phyloP scores from a whole-genome alignment of 148 eudicot genomes.

The Silene latifolia region DNA sequence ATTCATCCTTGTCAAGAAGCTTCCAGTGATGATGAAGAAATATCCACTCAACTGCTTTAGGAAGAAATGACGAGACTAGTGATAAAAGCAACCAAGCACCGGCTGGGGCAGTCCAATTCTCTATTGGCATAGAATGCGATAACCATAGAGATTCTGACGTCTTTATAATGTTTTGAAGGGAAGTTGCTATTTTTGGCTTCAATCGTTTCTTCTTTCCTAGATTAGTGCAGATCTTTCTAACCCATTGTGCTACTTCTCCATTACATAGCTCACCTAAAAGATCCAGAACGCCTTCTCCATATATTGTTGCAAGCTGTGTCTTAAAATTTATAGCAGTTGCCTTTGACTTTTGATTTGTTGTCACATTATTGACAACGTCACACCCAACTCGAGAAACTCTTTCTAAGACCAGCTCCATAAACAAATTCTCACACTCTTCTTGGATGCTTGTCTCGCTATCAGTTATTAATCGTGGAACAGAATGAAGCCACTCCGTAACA shows the following conservation, averaged over 20 bases:
- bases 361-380: constrained; percentile 8
- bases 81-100: constrained; percentile 95
- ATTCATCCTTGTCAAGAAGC: constrained; percentile 65
- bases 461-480: constrained; percentile 70
- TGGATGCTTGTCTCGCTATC: constrained; percentile 96
- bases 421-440: constrained; percentile 89
- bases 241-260: constrained; percentile 88
- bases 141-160: constrained; percentile 75
- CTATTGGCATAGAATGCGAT: constrained; percentile 60
- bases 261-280: constrained; percentile 65
- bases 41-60: constrained; percentile 79
- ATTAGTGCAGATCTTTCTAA: constrained; percentile 74
- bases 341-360: constrained; percentile 23
- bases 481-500: constrained; percentile 86
- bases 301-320: constrained; percentile 37
- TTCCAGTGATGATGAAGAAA: constrained; percentile 93
- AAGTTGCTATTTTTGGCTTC: constrained; percentile 52
- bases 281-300: constrained; percentile 60
- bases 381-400: constrained; percentile 64
- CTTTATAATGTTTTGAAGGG: constrained; percentile 76
- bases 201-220: constrained; percentile 81
- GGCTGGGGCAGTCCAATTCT: constrained; percentile 94
- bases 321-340: constrained; percentile 29
- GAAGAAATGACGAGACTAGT: constrained; percentile 69
- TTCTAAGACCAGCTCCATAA: constrained; percentile 74